phyloP scores from a whole-genome alignment of 164 flowering plant genomes.

The Sedum album region DNA sequence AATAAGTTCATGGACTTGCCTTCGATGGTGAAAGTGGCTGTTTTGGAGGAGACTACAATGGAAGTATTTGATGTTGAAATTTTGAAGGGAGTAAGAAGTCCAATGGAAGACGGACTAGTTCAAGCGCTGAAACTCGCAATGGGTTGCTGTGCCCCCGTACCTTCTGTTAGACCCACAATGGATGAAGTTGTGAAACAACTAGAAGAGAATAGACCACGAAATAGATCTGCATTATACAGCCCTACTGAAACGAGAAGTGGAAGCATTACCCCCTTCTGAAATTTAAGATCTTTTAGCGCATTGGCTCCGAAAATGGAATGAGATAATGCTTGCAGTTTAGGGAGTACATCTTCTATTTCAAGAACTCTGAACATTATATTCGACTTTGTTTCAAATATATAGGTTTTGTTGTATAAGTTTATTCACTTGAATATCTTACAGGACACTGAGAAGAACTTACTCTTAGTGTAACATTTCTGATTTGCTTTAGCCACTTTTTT shows the following conservation, averaged over 20 bases:
- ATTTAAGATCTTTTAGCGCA: neutral
- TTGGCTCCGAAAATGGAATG: neutral
- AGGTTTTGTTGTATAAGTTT: neutral
- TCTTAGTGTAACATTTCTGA: neutral
- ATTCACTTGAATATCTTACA: neutral
- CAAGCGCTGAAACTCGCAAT: conserved; percentile 98
- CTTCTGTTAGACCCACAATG: conserved; percentile 84
- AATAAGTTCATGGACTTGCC: conserved; percentile 74
- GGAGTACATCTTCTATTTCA: neutral
- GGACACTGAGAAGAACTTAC: neutral
- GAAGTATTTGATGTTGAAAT: conserved; percentile 87
- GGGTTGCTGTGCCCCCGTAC: conserved; percentile 99
- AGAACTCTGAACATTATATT: neutral
- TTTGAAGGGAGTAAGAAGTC: conserved; percentile 82
- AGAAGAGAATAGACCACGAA: conserved; percentile 94
- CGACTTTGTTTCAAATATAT: neutral
- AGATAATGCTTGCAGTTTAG: neutral
- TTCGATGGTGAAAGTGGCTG: conserved; percentile 83
- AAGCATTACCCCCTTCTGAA: conserved; percentile 72
- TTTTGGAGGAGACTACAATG: conserved; percentile 90
- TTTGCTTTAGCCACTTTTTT: neutral
- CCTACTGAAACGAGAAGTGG: conserved; percentile 94
- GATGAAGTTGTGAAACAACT: conserved; percentile 88
- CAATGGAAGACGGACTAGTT: conserved; percentile 94
- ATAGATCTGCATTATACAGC: conserved; percentile 90